Conservation (phyloP, 345 rosid species). For the Boechera divaricarpa region DNA sequence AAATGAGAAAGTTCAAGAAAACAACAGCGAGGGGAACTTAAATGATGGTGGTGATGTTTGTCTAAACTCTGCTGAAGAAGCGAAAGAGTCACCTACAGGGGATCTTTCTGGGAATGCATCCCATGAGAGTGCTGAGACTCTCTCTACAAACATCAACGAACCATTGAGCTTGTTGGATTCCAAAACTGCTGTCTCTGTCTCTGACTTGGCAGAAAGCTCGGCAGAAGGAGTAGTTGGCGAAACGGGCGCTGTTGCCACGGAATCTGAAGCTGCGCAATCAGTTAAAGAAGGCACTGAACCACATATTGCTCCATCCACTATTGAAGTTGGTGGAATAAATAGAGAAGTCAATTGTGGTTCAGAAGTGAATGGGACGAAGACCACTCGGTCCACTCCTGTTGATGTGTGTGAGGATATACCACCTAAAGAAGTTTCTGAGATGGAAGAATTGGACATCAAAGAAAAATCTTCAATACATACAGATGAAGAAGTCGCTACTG, state of each 20-base stretch:
- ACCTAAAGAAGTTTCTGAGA: constrained; percentile 29
- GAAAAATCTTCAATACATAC: constrained; percentile 25
- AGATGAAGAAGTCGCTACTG: constrained; percentile 25
- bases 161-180: constrained; percentile 37
- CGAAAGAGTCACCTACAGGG: constrained; percentile 28
- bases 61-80: constrained; percentile 41
- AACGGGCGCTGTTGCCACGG: neutral
- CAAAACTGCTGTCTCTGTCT: constrained; percentile 29
- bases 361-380: constrained; percentile 21
- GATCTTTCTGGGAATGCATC: constrained; percentile 34
- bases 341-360: constrained; percentile 34
- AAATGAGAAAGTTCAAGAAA: constrained; percentile 26
- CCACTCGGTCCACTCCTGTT: neutral
- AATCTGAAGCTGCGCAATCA: constrained; percentile 36
- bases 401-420: constrained; percentile 32
- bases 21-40: constrained; percentile 20
- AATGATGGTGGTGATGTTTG: constrained; percentile 28
- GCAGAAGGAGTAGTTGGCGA: constrained; percentile 34
- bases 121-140: constrained; percentile 38
- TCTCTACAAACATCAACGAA: constrained; percentile 35
- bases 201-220: constrained; percentile 36
- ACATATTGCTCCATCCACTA: constrained; percentile 19
- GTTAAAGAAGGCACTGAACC: constrained; percentile 31
- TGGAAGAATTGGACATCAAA: constrained; percentile 13
- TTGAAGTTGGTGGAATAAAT: constrained; percentile 28